Conservation (phyloP, 192 early-diverging fungal genomes). For the Linnemannia schmuckeri region DNA sequence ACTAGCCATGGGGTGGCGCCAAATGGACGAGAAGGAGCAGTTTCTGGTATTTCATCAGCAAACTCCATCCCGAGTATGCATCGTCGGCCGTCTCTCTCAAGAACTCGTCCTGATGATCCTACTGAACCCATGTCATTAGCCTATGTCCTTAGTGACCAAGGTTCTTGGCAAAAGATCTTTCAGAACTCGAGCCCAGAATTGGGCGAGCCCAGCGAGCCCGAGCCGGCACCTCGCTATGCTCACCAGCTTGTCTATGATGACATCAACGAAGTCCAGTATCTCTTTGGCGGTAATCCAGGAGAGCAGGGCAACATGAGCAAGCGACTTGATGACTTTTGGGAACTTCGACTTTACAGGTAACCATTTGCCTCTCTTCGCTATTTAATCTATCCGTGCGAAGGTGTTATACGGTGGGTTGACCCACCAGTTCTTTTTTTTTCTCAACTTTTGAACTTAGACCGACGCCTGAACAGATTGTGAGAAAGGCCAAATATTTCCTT, state of each 20-base stretch:
- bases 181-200: slow-evolving; percentile 46
- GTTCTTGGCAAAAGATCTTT: slow-evolving; percentile 57
- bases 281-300: slow-evolving; percentile 97
- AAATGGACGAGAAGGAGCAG: slow-evolving; percentile 23
- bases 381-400: not conserved
- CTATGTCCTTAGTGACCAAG: slow-evolving; percentile 52
- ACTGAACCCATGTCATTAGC: slow-evolving; percentile 43
- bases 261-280: slow-evolving; percentile 76
- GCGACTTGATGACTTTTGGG: slow-evolving; percentile 89
- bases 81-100: not conserved
- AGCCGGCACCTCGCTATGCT: slow-evolving; percentile 90
- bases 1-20: slow-evolving; percentile 18
- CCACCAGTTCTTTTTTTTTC: not conserved
- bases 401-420: not conserved
- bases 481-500: slow-evolving; percentile 80
- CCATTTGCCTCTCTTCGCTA: not conserved
- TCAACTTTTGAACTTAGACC: slow-evolving; percentile 56
- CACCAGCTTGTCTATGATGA: slow-evolving; percentile 93
- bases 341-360: slow-evolving; percentile 77
- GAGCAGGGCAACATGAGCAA: slow-evolving; percentile 70
- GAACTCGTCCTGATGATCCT: not conserved
- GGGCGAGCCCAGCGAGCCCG: slow-evolving; percentile 41
- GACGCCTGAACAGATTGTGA: slow-evolving; percentile 73
- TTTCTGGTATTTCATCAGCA: slow-evolving; percentile 18
- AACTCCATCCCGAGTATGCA: not conserved